Conservation (phyloP, 2,329 filamentous ascomycete species). For the Phialocephala sp. region DNA sequence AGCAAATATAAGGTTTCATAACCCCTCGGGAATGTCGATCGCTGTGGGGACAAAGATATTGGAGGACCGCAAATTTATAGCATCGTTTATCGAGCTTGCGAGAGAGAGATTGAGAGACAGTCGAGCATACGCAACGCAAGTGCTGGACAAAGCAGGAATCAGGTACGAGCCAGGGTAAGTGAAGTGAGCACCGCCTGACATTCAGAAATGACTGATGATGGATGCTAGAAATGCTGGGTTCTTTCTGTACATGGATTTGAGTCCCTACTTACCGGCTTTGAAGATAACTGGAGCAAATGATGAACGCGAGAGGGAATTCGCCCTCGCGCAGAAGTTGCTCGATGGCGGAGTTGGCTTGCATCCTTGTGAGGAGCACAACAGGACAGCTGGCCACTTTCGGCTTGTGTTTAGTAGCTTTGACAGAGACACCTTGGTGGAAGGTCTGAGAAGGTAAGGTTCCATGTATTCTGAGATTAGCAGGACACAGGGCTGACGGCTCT, state of each 20-base stretch:
- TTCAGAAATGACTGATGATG: slow-evolving; percentile 24
- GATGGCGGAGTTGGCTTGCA: slow-evolving; percentile 29
- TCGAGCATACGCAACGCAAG: slow-evolving; percentile 47
- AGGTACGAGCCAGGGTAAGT: slow-evolving; percentile 42
- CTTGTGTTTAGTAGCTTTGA: slow-evolving; percentile 25
- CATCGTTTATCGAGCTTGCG: slow-evolving; percentile 50
- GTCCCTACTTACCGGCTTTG: slow-evolving; percentile 41
- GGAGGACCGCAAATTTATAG: slow-evolving; percentile 52
- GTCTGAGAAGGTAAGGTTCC: slow-evolving; percentile 25
- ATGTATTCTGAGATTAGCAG: background rate
- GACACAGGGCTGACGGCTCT: background rate
- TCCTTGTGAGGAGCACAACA: slow-evolving; percentile 30
- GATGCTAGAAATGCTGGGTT: slow-evolving; percentile 57
- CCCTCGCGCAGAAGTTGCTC: slow-evolving; percentile 25
- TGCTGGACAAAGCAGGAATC: slow-evolving; percentile 50
- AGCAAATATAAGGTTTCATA: slow-evolving; percentile 53
- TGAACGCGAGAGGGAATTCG: slow-evolving; percentile 22
- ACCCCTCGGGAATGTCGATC: slow-evolving; percentile 52
- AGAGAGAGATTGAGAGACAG: slow-evolving; percentile 47
- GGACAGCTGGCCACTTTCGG: slow-evolving; percentile 26
- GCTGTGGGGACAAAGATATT: slow-evolving; percentile 52
- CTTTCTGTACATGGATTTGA: slow-evolving; percentile 61
- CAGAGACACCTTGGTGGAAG: slow-evolving; percentile 24
- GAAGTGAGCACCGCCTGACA: background rate
- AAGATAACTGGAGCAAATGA: background rate